These are phyloP conservation scores for Thielaviopsis punctulata DNA, from an alignment of 2,329 filamentous ascomycete genomes.

Conservation along the genomic window DNA sequence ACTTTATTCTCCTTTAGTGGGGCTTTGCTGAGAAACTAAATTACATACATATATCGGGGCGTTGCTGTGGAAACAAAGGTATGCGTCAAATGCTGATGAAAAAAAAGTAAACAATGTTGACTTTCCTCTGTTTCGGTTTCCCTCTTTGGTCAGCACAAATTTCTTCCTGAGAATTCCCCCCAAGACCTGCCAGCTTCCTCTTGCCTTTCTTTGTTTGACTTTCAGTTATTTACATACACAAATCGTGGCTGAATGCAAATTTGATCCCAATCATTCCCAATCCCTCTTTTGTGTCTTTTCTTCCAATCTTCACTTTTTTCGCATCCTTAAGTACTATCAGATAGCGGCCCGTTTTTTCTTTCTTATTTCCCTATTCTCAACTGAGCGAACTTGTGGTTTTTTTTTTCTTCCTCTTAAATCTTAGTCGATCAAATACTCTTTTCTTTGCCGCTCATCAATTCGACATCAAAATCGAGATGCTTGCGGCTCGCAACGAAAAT, in stretches of 20 bases:
- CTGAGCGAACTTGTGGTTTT: background rate
- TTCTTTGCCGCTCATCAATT: background rate
- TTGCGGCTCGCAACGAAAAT: slow-evolving; percentile 65
- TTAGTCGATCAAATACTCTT: background rate
- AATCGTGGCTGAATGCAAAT: background rate
- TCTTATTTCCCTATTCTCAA: background rate
- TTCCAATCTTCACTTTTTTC: background rate
- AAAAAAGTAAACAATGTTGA: background rate
- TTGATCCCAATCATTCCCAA: background rate
- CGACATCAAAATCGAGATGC: slow-evolving; percentile 38
- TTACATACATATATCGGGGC: background rate
- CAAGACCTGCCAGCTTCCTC: background rate
- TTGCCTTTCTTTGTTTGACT: background rate
- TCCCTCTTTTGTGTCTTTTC: background rate
- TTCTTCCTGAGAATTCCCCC: no score
- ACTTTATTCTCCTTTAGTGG: no score
- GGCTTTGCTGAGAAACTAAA: background rate
- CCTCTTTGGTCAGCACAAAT: background rate
- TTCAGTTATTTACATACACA: background rate
- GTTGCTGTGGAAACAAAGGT: slow-evolving; percentile 7
- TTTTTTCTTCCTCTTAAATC: background rate
- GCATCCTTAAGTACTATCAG: background rate
- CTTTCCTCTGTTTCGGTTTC: background rate
- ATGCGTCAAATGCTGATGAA: background rate
- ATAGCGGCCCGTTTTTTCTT: background rate